These are phyloP conservation scores for Fusarium bactridioides DNA, from an alignment of 2,329 filamentous ascomycete species.

Conservation along the genomic window DNA sequence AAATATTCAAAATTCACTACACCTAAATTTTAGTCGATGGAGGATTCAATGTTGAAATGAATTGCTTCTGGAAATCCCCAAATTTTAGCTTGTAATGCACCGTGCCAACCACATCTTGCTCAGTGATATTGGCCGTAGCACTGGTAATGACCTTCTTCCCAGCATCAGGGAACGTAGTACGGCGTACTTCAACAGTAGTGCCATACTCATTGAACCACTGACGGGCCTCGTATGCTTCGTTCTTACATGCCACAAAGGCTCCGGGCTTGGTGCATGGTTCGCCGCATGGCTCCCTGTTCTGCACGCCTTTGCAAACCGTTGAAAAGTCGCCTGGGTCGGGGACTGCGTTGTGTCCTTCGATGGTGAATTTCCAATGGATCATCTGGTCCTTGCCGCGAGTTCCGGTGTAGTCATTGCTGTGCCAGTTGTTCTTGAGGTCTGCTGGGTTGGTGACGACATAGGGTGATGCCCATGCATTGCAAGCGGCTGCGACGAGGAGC, in stretches of 20 bases:
- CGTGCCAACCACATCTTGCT: background rate
- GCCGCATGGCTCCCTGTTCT: background rate
- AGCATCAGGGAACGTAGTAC: background rate
- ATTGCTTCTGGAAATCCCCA: background rate
- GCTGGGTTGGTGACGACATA: background rate
- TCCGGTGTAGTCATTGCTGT: background rate
- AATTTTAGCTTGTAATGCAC: background rate
- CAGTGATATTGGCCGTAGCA: background rate
- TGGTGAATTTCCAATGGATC: background rate
- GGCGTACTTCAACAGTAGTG: background rate
- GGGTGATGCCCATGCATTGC: background rate
- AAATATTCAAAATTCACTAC: accelerated
- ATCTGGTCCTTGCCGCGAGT: background rate
- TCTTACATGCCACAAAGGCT: background rate
- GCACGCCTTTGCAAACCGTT: background rate
- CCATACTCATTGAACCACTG: background rate
- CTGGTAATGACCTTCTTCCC: background rate
- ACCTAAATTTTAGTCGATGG: background rate
- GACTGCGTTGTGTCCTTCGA: background rate
- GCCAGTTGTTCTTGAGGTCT: background rate
- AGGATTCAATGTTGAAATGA: background rate
- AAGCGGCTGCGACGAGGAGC: background rate
- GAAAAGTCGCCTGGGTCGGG: background rate
- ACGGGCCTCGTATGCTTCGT: background rate
- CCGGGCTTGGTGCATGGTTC: background rate